Base-by-base conservation (phyloP, 2,329 filamentous ascomycete species). In the Calonectria crousiana region DNA sequence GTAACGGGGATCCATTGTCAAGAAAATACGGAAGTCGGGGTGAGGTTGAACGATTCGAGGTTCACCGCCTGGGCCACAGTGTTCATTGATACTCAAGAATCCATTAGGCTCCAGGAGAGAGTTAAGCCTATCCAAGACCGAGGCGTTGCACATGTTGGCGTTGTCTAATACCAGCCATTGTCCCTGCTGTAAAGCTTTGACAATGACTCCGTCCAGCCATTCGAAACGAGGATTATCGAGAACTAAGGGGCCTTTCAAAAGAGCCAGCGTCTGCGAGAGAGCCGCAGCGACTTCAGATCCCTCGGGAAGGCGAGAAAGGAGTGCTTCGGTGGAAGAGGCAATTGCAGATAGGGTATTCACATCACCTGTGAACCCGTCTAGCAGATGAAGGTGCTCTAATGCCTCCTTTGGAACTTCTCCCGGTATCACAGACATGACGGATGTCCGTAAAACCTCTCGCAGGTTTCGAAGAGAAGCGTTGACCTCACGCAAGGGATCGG, bases 101-200 rank as follows among this genome's bases (percentile, higher is more conserved):
- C 97, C 97, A 80, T 96, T 93, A 0, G 95, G 96, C 83, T 99
- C 97, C 10, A 98, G 93, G 11, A 99, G 87, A 0, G 97, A 98
- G 83, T 99, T 99, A 67, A 99, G 87, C 75, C 97, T 91, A 84
- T 99, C 97, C 13, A 99, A 90, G 1, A 99, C 97, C 9, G 96
- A 98, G 30, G 96, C 94, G 81, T 94, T 98, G 86, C 97, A 99
- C 72, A 99, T 90, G 81, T 99, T 99, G 74, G 97, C 97, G 84
- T 99, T 98, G 84, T 99, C 97, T 28, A 99, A 91, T 14, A 99
- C 93, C 23, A 99, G 89, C 97, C 97, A 99, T 74, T 95, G 91
- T 18, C 97, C 97, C 78, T 93, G 89, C 81, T 97, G 90, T 14
- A 98, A 88, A 52, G 97, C 96, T 79, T 95, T 93, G 62, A 98